Conservation (phyloP, 1,139 yeast genomes). For the Suhomyces maxii region DNA sequence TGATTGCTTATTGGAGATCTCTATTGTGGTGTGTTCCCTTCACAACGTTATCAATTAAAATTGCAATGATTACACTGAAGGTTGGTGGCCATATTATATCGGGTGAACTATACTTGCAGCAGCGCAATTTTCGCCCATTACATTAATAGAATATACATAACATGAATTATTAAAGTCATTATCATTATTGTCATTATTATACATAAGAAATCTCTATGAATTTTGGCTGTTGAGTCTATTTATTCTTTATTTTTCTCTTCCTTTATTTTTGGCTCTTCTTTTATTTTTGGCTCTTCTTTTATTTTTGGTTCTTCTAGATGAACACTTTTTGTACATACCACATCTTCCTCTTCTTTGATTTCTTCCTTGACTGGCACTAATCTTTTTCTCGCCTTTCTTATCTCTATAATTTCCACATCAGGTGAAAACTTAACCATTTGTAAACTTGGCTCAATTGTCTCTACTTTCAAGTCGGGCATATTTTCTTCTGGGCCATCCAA, state of each 20-base stretch:
- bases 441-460: conserved; percentile 60
- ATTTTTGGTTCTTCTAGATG: background rate
- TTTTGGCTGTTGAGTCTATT: too few species aligned
- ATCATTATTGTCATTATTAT: too few species aligned
- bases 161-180: background rate
- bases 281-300: background rate
- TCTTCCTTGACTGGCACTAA: conserved; percentile 11
- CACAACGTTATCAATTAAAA: too few species aligned
- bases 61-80: too few species aligned
- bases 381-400: conserved; percentile 21
- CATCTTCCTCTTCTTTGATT: conserved; percentile 1
- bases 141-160: too few species aligned
- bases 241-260: too few species aligned
- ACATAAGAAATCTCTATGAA: too few species aligned
- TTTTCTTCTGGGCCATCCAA: conserved; percentile 84
- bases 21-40: too few species aligned
- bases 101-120: too few species aligned
- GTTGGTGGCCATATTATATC: too few species aligned
- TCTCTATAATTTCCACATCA: conserved; percentile 59
- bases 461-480: conserved; percentile 65
- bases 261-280: background rate
- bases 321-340: background rate
- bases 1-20: too few species aligned
- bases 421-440: conserved; percentile 56
- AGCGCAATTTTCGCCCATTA: too few species aligned